Percentiles rank a stretch among this genome's conserved stretches.
phyloP scores from a whole-genome alignment of 2,329 filamentous ascomycete species.

The Tolypocladium endophyticum region DNA sequence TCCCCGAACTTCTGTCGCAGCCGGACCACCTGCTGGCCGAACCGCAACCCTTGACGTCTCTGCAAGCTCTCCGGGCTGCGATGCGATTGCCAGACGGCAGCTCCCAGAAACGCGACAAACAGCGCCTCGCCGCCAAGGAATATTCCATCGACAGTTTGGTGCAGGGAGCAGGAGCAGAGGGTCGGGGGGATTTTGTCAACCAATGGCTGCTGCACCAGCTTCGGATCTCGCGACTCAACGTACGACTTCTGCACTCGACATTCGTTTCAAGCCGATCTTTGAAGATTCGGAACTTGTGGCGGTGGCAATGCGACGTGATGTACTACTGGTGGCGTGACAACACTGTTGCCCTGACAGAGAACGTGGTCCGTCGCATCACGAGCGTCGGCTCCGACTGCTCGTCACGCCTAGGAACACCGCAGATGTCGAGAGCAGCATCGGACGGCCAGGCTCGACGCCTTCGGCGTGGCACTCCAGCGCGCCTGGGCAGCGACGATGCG shows the following conservation, averaged over 20 bases:
- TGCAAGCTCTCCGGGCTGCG: slow-evolving; percentile 28
- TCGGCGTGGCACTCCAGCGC: background rate
- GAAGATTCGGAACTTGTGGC: slow-evolving; percentile 20
- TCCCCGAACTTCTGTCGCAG: slow-evolving; percentile 36
- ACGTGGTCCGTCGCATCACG: slow-evolving; percentile 7
- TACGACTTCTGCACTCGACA: slow-evolving; percentile 27
- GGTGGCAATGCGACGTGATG: slow-evolving; percentile 27
- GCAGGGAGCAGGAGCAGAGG: slow-evolving; percentile 20
- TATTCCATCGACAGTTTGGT: slow-evolving; percentile 34
- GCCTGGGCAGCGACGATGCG: slow-evolving; percentile 5
- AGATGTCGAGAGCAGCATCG: slow-evolving; percentile 16
- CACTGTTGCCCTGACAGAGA: slow-evolving; percentile 8
- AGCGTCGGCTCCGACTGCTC: slow-evolving; percentile 13
- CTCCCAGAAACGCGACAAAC: slow-evolving; percentile 19
- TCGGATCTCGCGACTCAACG: slow-evolving; percentile 34
- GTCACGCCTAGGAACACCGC: slow-evolving; percentile 13
- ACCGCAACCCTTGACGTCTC: slow-evolving; percentile 26
- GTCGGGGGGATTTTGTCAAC: slow-evolving; percentile 34
- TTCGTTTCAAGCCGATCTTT: slow-evolving; percentile 17
- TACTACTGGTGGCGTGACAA: slow-evolving; percentile 25
- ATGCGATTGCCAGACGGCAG: slow-evolving; percentile 23
- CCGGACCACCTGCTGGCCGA: slow-evolving; percentile 32
- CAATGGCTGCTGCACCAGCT: slow-evolving; percentile 43
- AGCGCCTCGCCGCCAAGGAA: slow-evolving; percentile 35
- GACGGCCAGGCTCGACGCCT: slow-evolving; percentile 7